Percentiles rank a stretch among this genome's conserved stretches.
These are phyloP conservation scores for Pseudocercospora eumusae DNA, from an alignment of 2,329 filamentous ascomycete species.

Conservation along the genomic window DNA sequence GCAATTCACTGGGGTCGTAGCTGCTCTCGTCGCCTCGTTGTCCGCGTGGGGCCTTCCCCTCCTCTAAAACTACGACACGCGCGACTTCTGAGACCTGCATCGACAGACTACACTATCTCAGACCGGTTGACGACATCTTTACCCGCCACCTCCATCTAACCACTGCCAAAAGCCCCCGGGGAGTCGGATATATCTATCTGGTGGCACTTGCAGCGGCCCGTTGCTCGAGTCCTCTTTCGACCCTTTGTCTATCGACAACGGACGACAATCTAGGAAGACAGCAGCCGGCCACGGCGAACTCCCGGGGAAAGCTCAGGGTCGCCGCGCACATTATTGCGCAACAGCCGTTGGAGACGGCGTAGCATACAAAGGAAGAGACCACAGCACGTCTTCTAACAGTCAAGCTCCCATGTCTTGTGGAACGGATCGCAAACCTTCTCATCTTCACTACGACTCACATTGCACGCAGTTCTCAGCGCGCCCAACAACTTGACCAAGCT, in stretches of 20 bases:
- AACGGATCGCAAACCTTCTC: conserved; percentile 25
- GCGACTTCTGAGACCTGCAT: conserved; percentile 28
- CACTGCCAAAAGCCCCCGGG: conserved; percentile 15
- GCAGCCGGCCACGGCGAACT: conserved; percentile 16
- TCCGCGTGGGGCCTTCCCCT: conserved; percentile 27
- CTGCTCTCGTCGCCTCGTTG: neutral
- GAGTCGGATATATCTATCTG: conserved; percentile 28
- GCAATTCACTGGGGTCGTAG: neutral
- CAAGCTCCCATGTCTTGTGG: conserved; percentile 26
- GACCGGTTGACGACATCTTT: conserved; percentile 25
- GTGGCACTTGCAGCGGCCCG: conserved; percentile 27
- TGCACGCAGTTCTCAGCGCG: conserved; percentile 6
- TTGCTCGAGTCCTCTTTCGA: conserved; percentile 16
- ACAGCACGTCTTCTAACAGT: conserved; percentile 15
- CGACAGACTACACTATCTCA: no score
- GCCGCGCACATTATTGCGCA: conserved; percentile 29
- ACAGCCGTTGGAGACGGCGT: conserved; percentile 21
- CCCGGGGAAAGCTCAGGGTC: conserved; percentile 20
- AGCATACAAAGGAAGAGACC: conserved; percentile 26
- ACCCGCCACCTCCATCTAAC: conserved; percentile 27
- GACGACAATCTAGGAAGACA: conserved; percentile 29
- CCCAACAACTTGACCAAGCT: neutral
- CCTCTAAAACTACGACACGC: conserved; percentile 19
- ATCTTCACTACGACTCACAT: conserved; percentile 10
- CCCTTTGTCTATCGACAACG: conserved; percentile 15